Base-by-base conservation (phyloP, 768 basidiomycete genomes). In the Crucibulum laeve region DNA sequence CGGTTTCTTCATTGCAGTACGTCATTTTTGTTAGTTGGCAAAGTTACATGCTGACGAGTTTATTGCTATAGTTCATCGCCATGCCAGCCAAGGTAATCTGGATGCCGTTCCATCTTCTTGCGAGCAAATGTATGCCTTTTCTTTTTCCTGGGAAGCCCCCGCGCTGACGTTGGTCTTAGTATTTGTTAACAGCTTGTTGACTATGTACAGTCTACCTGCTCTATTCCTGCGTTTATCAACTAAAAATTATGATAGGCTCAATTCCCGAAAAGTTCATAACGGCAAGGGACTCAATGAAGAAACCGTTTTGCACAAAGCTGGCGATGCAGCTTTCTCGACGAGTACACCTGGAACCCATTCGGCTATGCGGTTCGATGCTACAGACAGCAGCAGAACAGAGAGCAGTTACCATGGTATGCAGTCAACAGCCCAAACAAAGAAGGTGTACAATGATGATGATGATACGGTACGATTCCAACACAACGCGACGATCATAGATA, bases 21-120 rank as follows among this genome's bases (percentile, higher is more conserved):
- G 56, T 25, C 22, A 19, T 32, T 13, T 19, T 34, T 28, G 3
- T 40, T 21, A 24, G 18, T 37, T n/a, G n/a, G n/a, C n/a, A n/a
- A 5, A 10, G 25, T 40, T 24, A 22, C 44, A 15, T 38, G 38
- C 11, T 25, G 11, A 13, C 22, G 24, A 7, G 25, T 13, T 21
- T 34, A 34, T 0, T n/a, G 11, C 4, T 18, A 5, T 37, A 62
- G 60, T 60, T 59, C 48, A 26, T 43, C 5, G 38, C 49, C 19
- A 46, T 50, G 22, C 57, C 60, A 1, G 39, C 44, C 13, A 56
- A 45, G 24, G 38, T 50, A 6, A 39, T 56, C 28, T 62, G 60
- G 60, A 54, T 60, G 41, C 51, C 54, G 13, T 56, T 60, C 45
- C 59, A 59, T 32, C 51, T 60, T 35, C 45, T 54, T 23, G 49